These are phyloP conservation scores for Pichia sorboxylosa DNA, from an alignment of 1,139 yeast genomes.

Conservation along the genomic window DNA sequence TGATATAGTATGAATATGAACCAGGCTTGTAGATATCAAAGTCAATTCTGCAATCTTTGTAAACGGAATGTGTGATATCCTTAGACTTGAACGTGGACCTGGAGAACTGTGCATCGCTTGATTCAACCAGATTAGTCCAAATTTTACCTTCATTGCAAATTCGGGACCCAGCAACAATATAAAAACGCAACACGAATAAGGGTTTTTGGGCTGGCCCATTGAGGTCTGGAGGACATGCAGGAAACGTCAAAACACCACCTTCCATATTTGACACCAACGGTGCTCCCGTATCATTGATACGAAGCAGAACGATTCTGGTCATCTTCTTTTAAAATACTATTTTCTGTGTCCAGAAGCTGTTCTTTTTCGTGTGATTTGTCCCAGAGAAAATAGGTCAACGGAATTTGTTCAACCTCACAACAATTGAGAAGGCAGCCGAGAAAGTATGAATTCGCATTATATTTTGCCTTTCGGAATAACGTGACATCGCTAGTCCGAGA, in stretches of 20 bases:
- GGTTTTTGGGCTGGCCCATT: constrained; percentile 32
- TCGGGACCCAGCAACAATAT: constrained; percentile 63
- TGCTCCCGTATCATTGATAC: constrained; percentile 44
- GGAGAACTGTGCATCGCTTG: constrained; percentile 31
- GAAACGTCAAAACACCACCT: constrained; percentile 56
- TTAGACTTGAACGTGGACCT: constrained; percentile 42
- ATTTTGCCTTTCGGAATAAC: too few relatives aligned
- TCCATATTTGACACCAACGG: constrained; percentile 32
- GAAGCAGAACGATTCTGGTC: constrained; percentile 32
- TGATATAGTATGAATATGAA: constrained; percentile 56
- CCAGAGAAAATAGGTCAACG: too few relatives aligned
- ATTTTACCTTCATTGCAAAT: constrained; percentile 61
- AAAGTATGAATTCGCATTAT: too few relatives aligned
- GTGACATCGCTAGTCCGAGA: too few relatives aligned
- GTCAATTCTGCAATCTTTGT: constrained; percentile 48
- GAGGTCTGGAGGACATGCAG: constrained; percentile 40
- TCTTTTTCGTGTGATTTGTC: too few relatives aligned
- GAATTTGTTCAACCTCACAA: too few relatives aligned
- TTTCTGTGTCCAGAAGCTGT: too few relatives aligned
- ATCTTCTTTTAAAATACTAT: too few relatives aligned
- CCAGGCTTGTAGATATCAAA: constrained; percentile 67
- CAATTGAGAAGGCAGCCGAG: too few relatives aligned
- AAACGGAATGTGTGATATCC: constrained; percentile 39
- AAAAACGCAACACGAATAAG: constrained; percentile 46
- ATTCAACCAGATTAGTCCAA: constrained; percentile 63